Evolutionary conservation across 2,329 filamentous ascomycete species (phyloP).

Genomic region (Fusarium sp.): DNA sequence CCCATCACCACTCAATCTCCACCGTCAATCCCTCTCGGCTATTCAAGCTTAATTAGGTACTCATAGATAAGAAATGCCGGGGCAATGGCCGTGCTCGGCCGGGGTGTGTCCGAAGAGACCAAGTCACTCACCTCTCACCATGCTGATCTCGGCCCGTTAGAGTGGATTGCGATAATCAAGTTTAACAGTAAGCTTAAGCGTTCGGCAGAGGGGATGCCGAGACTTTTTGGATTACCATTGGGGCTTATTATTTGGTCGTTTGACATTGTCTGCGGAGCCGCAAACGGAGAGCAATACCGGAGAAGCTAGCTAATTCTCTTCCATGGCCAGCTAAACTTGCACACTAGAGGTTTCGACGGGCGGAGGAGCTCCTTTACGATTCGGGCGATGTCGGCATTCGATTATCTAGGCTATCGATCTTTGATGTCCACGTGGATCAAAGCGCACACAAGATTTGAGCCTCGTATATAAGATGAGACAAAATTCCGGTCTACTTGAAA

Average conservation of each 20-base stretch:
- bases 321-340: neutral
- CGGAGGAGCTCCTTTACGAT: neutral
- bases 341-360: neutral
- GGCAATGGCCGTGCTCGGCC: neutral
- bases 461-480: neutral
- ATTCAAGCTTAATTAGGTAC: slow-evolving; percentile 31
- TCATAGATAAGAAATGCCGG: slow-evolving; percentile 24
- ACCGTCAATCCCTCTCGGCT: slow-evolving; percentile 13
- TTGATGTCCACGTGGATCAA: neutral
- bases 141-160: slow-evolving; percentile 3
- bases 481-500: neutral
- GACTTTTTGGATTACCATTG: neutral
- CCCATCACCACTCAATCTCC: slow-evolving; percentile 9
- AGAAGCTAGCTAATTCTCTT: neutral
- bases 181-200: slow-evolving; percentile 7
- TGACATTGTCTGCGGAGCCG: slow-evolving; percentile 13
- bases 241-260: slow-evolving; percentile 4
- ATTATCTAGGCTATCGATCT: neutral
- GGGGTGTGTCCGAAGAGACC: neutral
- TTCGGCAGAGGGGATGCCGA: neutral
- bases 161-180: slow-evolving; percentile 5
- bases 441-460: neutral
- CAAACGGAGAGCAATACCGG: slow-evolving; percentile 19
- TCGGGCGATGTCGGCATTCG: slow-evolving; percentile 20
- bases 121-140: neutral